Conservation (phyloP, 495 filamentous ascomycete genomes). For the Hyaloscypha finlandica region DNA sequence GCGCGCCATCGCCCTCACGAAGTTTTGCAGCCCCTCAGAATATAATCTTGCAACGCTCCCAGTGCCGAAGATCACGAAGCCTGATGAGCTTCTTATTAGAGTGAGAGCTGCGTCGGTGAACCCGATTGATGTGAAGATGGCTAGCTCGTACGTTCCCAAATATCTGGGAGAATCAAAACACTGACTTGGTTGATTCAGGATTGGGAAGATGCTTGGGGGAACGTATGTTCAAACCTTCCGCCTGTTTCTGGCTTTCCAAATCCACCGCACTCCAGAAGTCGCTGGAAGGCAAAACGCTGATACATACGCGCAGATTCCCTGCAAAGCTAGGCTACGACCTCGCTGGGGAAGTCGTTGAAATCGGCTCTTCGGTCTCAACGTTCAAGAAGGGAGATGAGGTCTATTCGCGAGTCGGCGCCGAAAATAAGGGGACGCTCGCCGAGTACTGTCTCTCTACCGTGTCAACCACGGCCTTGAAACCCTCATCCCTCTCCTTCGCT, state of each 20-base stretch:
- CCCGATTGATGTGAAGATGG: conserved; percentile 53
- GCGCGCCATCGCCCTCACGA: conserved; percentile 47
- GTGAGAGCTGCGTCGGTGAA: conserved; percentile 51
- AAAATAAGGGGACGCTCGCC: conserved; percentile 35
- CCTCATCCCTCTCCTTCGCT: conserved; percentile 37
- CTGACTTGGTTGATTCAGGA: background rate
- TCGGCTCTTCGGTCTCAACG: conserved; percentile 43
- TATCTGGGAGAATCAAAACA: background rate
- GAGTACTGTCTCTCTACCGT: conserved; percentile 42
- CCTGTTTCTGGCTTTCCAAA: background rate
- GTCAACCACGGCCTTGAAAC: conserved; percentile 39
- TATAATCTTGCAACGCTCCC: conserved; percentile 49
- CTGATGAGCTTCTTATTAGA: conserved; percentile 51
- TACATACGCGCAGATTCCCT: conserved; percentile 37
- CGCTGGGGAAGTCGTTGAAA: conserved; percentile 48
- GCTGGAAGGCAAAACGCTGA: background rate
- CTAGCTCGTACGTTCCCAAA: conserved; percentile 28
- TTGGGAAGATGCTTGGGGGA: conserved; percentile 33
- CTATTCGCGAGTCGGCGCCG: conserved; percentile 39
- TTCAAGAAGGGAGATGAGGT: conserved; percentile 55
- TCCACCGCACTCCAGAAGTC: too few species aligned
- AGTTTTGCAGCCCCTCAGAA: conserved; percentile 42
- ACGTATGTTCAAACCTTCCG: conserved; percentile 29
- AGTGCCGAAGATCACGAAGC: conserved; percentile 40
- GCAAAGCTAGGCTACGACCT: conserved; percentile 47